Evolutionary conservation across 371 early-diverging fungal genomes (phyloP).

Genomic region (Choanephora cucurbitarum): DNA sequence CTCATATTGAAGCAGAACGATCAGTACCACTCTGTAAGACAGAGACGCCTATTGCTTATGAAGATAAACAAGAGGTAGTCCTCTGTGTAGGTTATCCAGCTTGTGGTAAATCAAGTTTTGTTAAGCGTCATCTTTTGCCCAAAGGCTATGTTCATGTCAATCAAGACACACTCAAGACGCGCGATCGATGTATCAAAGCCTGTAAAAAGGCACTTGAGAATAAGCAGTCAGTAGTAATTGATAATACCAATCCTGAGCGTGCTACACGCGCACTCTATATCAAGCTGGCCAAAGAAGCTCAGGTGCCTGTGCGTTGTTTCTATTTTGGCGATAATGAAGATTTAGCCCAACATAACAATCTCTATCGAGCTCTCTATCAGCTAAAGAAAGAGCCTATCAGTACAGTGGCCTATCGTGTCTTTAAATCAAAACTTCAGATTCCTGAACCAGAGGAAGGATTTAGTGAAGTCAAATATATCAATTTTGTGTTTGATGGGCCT

Average conservation of each 20-base stretch:
- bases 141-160: conserved; percentile 78
- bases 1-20: no score
- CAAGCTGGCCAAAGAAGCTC: conserved; percentile 56
- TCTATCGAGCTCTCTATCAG: conserved; percentile 55
- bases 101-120: conserved; percentile 84
- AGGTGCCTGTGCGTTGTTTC: conserved; percentile 69
- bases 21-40: no score
- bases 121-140: conserved; percentile 56
- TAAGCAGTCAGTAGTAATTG: conserved; percentile 65
- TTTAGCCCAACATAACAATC: conserved; percentile 79
- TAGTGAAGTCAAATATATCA: conserved; percentile 60
- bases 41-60: conserved; percentile 4
- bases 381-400: conserved; percentile 42
- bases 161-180: conserved; percentile 77
- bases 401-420: conserved; percentile 60
- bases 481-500: conserved; percentile 63
- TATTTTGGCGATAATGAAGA: conserved; percentile 63
- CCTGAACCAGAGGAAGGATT: conserved; percentile 66
- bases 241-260: conserved; percentile 83
- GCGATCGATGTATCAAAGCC: conserved; percentile 69
- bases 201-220: conserved; percentile 52
- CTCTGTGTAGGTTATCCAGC: conserved; percentile 86
- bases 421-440: conserved; percentile 49
- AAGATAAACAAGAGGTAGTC: conserved; percentile 53
- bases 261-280: conserved; percentile 67